These are phyloP conservation scores for Pelargonium citronellum DNA, from an alignment of 441 rosid species.

Conservation along the genomic window DNA sequence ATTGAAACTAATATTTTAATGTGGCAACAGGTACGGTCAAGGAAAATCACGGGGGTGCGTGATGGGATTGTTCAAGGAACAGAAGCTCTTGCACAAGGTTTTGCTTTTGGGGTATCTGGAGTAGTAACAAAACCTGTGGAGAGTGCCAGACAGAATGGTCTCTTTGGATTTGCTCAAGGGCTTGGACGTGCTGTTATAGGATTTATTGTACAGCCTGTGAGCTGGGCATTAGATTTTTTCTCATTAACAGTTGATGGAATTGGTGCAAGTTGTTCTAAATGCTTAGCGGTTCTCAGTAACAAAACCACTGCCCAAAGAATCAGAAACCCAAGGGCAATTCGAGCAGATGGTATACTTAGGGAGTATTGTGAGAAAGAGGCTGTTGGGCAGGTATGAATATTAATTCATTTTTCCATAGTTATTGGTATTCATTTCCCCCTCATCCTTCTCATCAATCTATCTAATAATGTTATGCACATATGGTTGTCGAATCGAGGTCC, in stretches of 20 bases:
- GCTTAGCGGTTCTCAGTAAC: constrained; percentile 69
- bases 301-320: constrained; percentile 63
- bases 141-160: constrained; percentile 88
- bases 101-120: constrained; percentile 99
- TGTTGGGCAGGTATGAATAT: constrained; percentile 68
- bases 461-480: too few species aligned
- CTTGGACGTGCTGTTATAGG: constrained; percentile 89
- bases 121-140: constrained; percentile 91
- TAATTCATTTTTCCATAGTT: background rate
- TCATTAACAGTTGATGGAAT: constrained; percentile 95
- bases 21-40: constrained; percentile 68
- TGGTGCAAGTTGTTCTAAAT: constrained; percentile 92
- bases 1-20: constrained; percentile 17
- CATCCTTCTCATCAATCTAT: too few species aligned
- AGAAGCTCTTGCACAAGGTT: constrained; percentile 97
- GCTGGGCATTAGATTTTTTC: constrained; percentile 95
- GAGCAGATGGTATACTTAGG: constrained; percentile 66
- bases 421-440: too few species aligned
- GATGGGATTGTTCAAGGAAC: constrained; percentile 96
- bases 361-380: constrained; percentile 91
- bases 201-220: constrained; percentile 82
- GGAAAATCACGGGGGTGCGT: constrained; percentile 94
- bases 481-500: too few species aligned
- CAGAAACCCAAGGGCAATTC: constrained; percentile 91
- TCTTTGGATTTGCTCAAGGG: constrained; percentile 93